Evolutionary conservation across 176 grass and related monocot genomes (phyloP).

Genomic region (Cymbopogon citratus): DNA sequence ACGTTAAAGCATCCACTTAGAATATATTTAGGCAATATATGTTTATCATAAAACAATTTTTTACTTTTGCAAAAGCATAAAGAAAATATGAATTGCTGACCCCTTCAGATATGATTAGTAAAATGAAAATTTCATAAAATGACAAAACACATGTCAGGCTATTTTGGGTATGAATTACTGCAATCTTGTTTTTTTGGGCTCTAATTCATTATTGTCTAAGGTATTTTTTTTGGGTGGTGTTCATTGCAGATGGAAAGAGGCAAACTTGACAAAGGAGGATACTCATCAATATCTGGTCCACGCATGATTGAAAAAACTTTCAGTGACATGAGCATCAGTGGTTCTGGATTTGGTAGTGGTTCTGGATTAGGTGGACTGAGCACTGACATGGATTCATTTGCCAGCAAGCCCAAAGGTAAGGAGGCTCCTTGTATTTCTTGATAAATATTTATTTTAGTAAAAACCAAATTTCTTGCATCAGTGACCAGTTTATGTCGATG

Average conservation of each 20-base stretch:
- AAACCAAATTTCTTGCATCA: background rate
- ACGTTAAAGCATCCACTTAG: background rate
- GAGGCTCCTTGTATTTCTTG: background rate
- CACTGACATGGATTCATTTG: constrained; percentile 54
- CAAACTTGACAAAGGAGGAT: constrained; percentile 74
- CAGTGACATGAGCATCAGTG: constrained; percentile 57
- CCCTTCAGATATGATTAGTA: background rate
- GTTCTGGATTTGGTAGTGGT: constrained; percentile 70
- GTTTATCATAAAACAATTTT: background rate
- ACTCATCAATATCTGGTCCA: constrained; percentile 70
- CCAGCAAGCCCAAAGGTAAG: constrained; percentile 66
- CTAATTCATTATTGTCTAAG: constrained; percentile 15
- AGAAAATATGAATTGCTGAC: background rate
- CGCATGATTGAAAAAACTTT: constrained; percentile 55
- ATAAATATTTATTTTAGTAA: constrained; percentile 11
- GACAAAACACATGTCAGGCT: background rate
- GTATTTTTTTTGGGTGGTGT: background rate
- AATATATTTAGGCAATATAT: background rate
- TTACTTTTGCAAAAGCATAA: background rate
- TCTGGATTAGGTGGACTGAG: constrained; percentile 58
- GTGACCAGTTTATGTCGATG: background rate
- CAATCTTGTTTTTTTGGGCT: background rate
- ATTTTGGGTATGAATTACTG: constrained; percentile 1
- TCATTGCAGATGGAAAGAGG: constrained; percentile 67
- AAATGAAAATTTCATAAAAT: background rate